These are phyloP conservation scores for Poronia punctata DNA, from an alignment of 495 filamentous ascomycete species.

Conservation along the genomic window DNA sequence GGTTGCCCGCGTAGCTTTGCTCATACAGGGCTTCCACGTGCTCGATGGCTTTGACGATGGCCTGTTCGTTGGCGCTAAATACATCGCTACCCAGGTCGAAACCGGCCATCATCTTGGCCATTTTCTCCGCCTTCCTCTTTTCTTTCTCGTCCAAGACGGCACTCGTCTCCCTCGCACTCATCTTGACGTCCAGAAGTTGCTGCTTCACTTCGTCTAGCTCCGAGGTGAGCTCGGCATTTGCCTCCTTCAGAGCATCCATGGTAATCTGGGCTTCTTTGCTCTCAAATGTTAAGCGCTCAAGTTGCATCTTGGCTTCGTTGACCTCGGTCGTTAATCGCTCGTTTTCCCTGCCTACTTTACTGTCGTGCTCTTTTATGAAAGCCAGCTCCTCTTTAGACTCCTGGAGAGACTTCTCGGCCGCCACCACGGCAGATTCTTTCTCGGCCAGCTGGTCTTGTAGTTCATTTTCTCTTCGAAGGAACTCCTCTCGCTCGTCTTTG, in stretches of 20 bases:
- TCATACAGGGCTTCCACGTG: conserved; percentile 73
- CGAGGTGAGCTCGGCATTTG: conserved; percentile 81
- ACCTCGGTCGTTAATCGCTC: conserved; percentile 76
- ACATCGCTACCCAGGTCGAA: conserved; percentile 88
- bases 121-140: conserved; percentile 95
- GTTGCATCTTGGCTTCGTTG: conserved; percentile 89
- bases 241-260: conserved; percentile 95
- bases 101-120: conserved; percentile 99
- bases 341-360: conserved; percentile 75
- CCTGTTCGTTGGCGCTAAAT: conserved; percentile 84
- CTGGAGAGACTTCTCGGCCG: conserved; percentile 67
- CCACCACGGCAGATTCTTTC: conserved; percentile 73
- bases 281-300: conserved; percentile 91
- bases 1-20: conserved; percentile 66
- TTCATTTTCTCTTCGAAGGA: conserved; percentile 90
- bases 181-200: conserved; percentile 88
- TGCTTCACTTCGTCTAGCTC: conserved; percentile 96
- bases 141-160: conserved; percentile 91
- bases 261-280: conserved; percentile 94
- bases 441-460: conserved; percentile 93
- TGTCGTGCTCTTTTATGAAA: conserved; percentile 73
- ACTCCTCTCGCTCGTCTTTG: conserved; percentile 95
- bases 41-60: conserved; percentile 72
- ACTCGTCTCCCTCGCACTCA: conserved; percentile 88
- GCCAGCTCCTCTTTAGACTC: conserved; percentile 78